Base-by-base conservation (phyloP, 306 rosid genomes). In the Trichosanthes truncata region DNA sequence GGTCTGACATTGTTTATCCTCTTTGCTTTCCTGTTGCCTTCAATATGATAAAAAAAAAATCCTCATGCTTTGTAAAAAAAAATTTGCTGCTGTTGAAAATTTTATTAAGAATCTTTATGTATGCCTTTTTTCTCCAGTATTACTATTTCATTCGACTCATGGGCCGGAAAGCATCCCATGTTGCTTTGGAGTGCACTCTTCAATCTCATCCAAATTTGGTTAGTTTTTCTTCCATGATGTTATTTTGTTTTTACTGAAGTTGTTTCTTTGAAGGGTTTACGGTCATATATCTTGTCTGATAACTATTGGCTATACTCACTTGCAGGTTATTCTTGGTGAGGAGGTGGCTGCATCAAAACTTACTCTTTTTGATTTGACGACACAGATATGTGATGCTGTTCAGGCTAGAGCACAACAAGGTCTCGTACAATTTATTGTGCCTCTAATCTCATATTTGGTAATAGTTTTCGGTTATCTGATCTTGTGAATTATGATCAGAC, bases 151-250 rank as follows among this genome's bases (percentile, higher is more conserved):
- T 95, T 80, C 87, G 99, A 83, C 97, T 95, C 75, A 95, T 95
- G 99, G 99, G 99, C 80, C 92, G 98, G 83, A 95, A 93, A 85
- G 93, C 93, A 79, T 95, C 99, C 9, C 97, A 95, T 66, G 99
- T 95, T 83, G 97, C 99, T 43, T 84, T 95, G 82, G 99, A 95
- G 84, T 95, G 99, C 89, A 93, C 97, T 67, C 97, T 95, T 74
- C 99, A 95, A 81, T 95, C 99, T 65, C 99, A 95, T 88, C 99
- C 99, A 26, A 95, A 95, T 81, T 84, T 95, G 97, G 99, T 87
- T 41, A 46, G 89, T 74, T 55, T 84, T 82, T 55, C 74, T n/a
- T 80, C 41, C 68, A 63, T 76, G 11, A n/a, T 29, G 7, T 75
- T 38, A 41, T 80, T 83, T 49, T 33, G 67, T 73, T 40, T 57